Evolutionary conservation across 2,329 filamentous ascomycete species (phyloP).

Genomic region (Phialophora expanda): DNA sequence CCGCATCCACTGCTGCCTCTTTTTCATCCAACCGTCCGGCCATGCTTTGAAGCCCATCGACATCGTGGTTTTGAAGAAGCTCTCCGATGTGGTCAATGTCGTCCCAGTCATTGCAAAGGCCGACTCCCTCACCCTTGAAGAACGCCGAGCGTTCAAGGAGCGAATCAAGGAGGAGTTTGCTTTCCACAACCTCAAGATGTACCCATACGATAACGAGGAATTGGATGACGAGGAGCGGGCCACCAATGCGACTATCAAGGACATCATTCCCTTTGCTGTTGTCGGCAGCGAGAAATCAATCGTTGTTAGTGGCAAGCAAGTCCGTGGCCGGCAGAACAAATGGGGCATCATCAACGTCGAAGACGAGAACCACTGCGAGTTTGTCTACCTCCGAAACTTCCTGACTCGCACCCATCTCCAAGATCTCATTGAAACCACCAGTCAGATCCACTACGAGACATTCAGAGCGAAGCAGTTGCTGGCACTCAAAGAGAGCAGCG

Average conservation of each 20-base stretch:
- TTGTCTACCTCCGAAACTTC: slow-evolving; percentile 98
- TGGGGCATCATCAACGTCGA: slow-evolving; percentile 99
- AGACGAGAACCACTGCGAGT: slow-evolving; percentile 99
- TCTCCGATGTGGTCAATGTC: slow-evolving; percentile 98
- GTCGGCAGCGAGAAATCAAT: slow-evolving; percentile 98
- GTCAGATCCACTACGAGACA: slow-evolving; percentile 99
- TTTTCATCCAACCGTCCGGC: slow-evolving; percentile 98
- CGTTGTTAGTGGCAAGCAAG: slow-evolving; percentile 95
- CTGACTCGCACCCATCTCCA: slow-evolving; percentile 97
- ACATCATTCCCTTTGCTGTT: slow-evolving; percentile 94
- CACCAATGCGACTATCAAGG: slow-evolving; percentile 95
- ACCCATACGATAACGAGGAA: slow-evolving; percentile 99
- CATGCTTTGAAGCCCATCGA: slow-evolving; percentile 99
- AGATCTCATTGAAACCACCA: slow-evolving; percentile 98
- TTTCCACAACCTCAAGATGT: slow-evolving; percentile 99
- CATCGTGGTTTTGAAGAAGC: slow-evolving; percentile 99
- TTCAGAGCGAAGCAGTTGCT: slow-evolving; percentile 99
- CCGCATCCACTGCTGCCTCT: slow-evolving; percentile 98
- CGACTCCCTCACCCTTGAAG: slow-evolving; percentile 92
- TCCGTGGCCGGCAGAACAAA: slow-evolving; percentile 96
- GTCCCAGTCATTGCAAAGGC: slow-evolving; percentile 99
- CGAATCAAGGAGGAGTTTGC: slow-evolving; percentile 99
- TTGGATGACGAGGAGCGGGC: slow-evolving; percentile 95
- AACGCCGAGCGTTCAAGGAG: slow-evolving; percentile 96
- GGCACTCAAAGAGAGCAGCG: slow-evolving; percentile 96